phyloP scores from a whole-genome alignment of 2,329 filamentous ascomycete species.

The Pezizomycotina sp. region DNA sequence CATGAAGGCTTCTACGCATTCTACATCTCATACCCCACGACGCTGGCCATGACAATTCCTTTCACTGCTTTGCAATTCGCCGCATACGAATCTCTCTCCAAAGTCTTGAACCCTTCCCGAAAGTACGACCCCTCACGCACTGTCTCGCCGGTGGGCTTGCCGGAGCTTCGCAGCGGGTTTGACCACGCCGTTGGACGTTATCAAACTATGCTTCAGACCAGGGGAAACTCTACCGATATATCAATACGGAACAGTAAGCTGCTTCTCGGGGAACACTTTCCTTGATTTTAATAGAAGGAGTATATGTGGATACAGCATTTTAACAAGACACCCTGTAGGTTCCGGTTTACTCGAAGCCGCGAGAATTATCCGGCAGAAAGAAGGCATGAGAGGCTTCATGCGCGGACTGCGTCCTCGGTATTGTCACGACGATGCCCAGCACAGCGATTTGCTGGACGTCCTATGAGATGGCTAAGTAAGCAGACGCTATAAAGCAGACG shows the following conservation, averaged over 20 bases:
- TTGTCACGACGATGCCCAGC: slow-evolving; percentile 94
- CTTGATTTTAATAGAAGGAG: neutral
- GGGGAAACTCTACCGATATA: slow-evolving; percentile 62
- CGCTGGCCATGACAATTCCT: slow-evolving; percentile 93
- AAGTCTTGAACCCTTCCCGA: slow-evolving; percentile 71
- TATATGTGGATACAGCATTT: neutral
- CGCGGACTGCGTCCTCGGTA: slow-evolving; percentile 77
- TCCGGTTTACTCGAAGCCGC: slow-evolving; percentile 67
- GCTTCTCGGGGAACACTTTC: neutral
- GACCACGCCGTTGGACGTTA: slow-evolving; percentile 92
- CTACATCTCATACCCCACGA: slow-evolving; percentile 97
- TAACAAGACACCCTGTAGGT: slow-evolving; percentile 32
- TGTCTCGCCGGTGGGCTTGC: slow-evolving; percentile 83
- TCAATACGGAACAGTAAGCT: slow-evolving; percentile 51
- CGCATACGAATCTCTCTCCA: slow-evolving; percentile 92
- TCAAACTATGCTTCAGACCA: slow-evolving; percentile 95
- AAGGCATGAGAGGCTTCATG: slow-evolving; percentile 77
- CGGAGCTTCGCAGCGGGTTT: slow-evolving; percentile 85
- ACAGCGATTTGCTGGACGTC: slow-evolving; percentile 82
- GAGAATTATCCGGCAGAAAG: slow-evolving; percentile 62
- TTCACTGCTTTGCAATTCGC: slow-evolving; percentile 96
- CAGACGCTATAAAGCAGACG: too few species aligned
- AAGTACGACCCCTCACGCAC: slow-evolving; percentile 87
- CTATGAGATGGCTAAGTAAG: slow-evolving; percentile 26
- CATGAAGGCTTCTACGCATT: slow-evolving; percentile 81